phyloP scores from a whole-genome alignment of 768 basidiomycete species.

The Jaapia argillacea region DNA sequence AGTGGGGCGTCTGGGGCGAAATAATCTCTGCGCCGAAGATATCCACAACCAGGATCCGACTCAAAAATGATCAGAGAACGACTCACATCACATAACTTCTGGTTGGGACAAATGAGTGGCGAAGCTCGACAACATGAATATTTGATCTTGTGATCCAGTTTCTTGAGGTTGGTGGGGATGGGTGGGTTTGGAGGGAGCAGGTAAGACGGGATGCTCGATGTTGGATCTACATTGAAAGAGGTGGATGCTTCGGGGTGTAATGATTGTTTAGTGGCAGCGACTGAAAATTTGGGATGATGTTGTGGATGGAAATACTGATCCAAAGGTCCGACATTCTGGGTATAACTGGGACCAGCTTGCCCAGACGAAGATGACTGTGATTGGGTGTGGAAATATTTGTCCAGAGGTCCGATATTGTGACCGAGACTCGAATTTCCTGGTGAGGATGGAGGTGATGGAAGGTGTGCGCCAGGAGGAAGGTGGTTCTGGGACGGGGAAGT shows the following conservation, averaged over 20 bases:
- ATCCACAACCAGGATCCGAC: neutral
- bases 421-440: neutral
- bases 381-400: neutral
- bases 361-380: neutral
- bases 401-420: neutral
- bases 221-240: conserved; percentile 1
- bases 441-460: neutral
- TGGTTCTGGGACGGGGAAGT: neutral
- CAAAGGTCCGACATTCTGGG: neutral
- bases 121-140: conserved; percentile 57
- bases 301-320: neutral
- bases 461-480: neutral
- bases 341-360: neutral
- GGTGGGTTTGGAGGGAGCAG: conserved; percentile 14
- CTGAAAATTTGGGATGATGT: neutral
- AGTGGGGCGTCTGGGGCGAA: too few species aligned
- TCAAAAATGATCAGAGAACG: neutral
- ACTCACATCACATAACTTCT: conserved; percentile 32
- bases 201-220: conserved; percentile 12
- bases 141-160: conserved; percentile 23
- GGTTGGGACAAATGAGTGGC: conserved; percentile 62
- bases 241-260: conserved; percentile 3
- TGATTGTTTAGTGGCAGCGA: conserved; percentile 1
- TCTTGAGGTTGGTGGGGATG: conserved; percentile 7
- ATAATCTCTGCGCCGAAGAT: too few species aligned